These are phyloP conservation scores for Linderniella brevidens DNA, from an alignment of 257 asterid genomes.

Conservation along the genomic window DNA sequence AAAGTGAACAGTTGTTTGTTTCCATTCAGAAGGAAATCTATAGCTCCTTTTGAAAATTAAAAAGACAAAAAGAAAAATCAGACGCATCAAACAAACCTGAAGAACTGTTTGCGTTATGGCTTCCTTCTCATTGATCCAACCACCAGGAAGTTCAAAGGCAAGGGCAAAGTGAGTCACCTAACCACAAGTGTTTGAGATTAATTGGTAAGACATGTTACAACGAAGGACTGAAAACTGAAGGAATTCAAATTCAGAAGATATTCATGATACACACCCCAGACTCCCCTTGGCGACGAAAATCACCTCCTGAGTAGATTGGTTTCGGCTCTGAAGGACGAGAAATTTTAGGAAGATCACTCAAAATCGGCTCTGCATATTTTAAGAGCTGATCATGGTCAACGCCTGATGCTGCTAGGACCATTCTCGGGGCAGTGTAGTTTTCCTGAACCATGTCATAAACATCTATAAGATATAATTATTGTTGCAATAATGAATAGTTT, in stretches of 20 bases:
- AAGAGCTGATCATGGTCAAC: conserved; percentile 77
- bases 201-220: not conserved
- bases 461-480: conserved; percentile 11
- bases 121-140: conserved; percentile 64
- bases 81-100: conserved; percentile 33
- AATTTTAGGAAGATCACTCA: conserved; percentile 50
- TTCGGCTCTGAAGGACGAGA: conserved; percentile 30
- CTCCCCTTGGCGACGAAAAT: conserved; percentile 70
- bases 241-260: not conserved
- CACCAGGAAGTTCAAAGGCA: conserved; percentile 96
- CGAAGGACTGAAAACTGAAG: not conserved
- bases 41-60: not conserved
- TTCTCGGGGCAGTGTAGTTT: conserved; percentile 71
- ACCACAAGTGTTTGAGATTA: conserved; percentile 7
- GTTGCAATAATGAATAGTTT: too few relatives aligned
- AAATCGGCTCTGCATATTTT: conserved; percentile 71
- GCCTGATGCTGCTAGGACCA: conserved; percentile 91
- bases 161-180: conserved; percentile 86
- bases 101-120: conserved; percentile 64
- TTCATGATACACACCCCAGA: conserved; percentile 53
- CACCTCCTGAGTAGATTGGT: conserved; percentile 82
- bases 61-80: not conserved
- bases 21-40: not conserved
- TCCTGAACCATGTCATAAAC: conserved; percentile 26
- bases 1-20: not conserved